Conservation (phyloP, 345 rosid species). For the Aquilaria malaccensis region DNA sequence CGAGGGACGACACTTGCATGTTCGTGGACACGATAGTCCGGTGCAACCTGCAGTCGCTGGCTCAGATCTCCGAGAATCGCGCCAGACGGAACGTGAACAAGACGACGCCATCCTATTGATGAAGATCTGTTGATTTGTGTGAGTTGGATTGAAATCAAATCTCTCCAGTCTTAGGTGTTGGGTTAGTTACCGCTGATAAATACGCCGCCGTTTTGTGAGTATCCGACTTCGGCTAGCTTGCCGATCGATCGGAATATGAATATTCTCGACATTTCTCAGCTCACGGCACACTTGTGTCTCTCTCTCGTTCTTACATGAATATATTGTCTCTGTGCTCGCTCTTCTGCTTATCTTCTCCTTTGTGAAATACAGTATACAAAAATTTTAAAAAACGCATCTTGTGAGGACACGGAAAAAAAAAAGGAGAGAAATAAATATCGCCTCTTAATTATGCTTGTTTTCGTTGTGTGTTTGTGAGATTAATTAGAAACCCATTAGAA, state of each 20-base stretch:
- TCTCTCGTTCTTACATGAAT: too few relatives aligned
- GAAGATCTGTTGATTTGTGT: background rate
- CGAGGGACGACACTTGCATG: slow-evolving; percentile 68
- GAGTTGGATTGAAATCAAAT: background rate
- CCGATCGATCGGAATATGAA: slow-evolving; percentile 5
- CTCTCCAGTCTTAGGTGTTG: background rate
- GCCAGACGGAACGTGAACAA: slow-evolving; percentile 15
- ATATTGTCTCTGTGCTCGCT: too few relatives aligned
- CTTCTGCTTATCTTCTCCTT: too few relatives aligned
- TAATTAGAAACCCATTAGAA: too few relatives aligned
- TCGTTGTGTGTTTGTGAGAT: too few relatives aligned
- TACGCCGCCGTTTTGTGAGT: slow-evolving; percentile 25
- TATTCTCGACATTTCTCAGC: too few relatives aligned
- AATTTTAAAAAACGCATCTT: too few relatives aligned
- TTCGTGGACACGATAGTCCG: slow-evolving; percentile 68
- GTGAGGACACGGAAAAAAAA: too few relatives aligned
- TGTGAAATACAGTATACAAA: too few relatives aligned
- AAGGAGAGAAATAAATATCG: too few relatives aligned
- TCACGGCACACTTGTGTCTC: too few relatives aligned
- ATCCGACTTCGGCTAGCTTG: slow-evolving; percentile 14
- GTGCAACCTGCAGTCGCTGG: slow-evolving; percentile 78
- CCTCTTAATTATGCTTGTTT: too few relatives aligned
- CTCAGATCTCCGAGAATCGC: slow-evolving; percentile 52
- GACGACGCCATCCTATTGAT: slow-evolving; percentile 1
- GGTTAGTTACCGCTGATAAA: slow-evolving; percentile 17